These are phyloP conservation scores for Gaultheria prostrata DNA, from an alignment of 148 eudicot genomes.

Conservation along the genomic window DNA sequence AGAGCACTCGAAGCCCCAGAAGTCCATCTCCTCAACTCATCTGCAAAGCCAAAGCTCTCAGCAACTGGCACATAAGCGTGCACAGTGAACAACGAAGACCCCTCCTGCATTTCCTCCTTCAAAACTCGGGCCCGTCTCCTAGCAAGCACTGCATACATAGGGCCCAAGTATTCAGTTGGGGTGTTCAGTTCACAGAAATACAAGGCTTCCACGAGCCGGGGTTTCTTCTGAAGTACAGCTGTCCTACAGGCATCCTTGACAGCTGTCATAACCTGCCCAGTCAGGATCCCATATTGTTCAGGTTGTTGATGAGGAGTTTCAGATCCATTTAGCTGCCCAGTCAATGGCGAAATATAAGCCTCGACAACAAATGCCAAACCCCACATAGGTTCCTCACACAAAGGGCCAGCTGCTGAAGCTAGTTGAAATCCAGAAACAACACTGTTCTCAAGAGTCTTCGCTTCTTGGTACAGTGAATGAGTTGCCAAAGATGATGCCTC, in stretches of 20 bases:
- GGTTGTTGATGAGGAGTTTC: conserved; percentile 39
- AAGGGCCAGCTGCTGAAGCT: conserved; percentile 87
- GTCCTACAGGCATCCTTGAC: conserved; percentile 89
- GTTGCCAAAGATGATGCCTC: conserved; percentile 32
- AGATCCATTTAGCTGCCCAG: conserved; percentile 28
- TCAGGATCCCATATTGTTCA: conserved; percentile 74
- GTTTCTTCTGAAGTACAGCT: conserved; percentile 68
- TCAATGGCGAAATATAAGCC: conserved; percentile 50
- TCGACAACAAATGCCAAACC: conserved; percentile 80
- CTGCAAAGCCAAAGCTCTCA: conserved; percentile 93
- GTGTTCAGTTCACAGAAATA: conserved; percentile 86
- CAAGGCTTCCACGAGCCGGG: conserved; percentile 81
- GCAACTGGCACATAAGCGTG: conserved; percentile 85
- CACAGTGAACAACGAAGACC: conserved; percentile 83
- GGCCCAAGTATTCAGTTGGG: conserved; percentile 66
- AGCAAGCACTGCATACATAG: conserved; percentile 80
- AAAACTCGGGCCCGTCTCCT: conserved; percentile 75
- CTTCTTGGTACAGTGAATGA: conserved; percentile 48
- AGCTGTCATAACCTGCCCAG: conserved; percentile 88
- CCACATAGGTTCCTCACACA: conserved; percentile 99
- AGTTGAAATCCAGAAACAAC: conserved; percentile 86
- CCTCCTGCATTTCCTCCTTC: conserved; percentile 97
- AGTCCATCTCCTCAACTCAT: conserved; percentile 84
- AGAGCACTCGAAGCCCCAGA: conserved; percentile 90
- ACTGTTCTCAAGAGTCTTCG: conserved; percentile 69